Evolutionary conservation across 306 rosid species (phyloP), one percentile per base, ranked within the genome.

Genomic region (Aeschynomene evenia): DNA sequence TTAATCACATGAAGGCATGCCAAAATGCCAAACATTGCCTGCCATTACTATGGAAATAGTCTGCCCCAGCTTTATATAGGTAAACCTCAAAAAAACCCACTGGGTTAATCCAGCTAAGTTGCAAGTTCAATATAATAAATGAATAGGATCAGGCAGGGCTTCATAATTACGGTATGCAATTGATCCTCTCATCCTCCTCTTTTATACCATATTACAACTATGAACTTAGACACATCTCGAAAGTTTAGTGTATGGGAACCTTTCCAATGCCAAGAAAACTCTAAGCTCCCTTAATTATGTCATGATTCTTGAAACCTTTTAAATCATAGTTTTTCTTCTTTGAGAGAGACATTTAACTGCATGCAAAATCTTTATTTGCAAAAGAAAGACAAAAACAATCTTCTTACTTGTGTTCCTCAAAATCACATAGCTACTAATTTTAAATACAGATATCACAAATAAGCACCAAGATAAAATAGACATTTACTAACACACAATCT

Each of bases 381-480:
- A 33, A 31, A 45, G 11, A 21, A 34, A 34, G 5, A 34, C 5
- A 8, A 53, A 23, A 11, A 61, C 7, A 48, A 6, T 31, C 43
- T 36, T 18, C 33, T 28, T 10, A 18, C 15, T 26, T 5, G 13
- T 50, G 37, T 43, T 52, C 43, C 43, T 28, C 16, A 39, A 20
- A 69, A 20, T 43, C 70, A 31, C 15, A 26, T 33, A 45, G 24
- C 11, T 46, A 15, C 72, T 54, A 54, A 48, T n/a, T 18, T 37
- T 60, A 9, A 69, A 61, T 26, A 21, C 60, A 37, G 24, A 74
- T 54, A 26, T 55, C 22, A 34, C 23, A 63, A 6, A 68, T 9
- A 48, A 11, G 16, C 40, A 59, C 53, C 74, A 6, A 58, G 54
- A 24, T 28, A 23, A 36, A 45, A 43, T 19, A 43, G 33, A 49